Conservation (phyloP, 179 eudicot species). For the Heliamphora pulchella region DNA sequence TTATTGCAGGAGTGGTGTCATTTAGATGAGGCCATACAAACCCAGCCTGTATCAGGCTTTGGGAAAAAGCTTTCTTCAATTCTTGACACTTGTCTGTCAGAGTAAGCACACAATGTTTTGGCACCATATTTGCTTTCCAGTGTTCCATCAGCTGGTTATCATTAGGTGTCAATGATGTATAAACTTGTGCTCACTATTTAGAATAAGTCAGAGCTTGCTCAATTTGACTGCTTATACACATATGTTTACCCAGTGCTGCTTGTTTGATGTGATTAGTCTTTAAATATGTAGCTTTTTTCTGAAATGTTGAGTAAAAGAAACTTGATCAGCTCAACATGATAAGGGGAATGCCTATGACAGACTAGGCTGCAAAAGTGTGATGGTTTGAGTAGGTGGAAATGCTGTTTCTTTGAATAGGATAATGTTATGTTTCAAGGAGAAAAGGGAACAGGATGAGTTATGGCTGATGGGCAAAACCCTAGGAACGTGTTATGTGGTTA, state of each 20-base stretch:
- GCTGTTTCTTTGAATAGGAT: too few species aligned
- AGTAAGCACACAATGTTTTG: slow-evolving; percentile 29
- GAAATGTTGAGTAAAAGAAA: not conserved
- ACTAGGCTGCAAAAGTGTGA: not conserved
- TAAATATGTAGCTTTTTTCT: not conserved
- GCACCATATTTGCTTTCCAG: not conserved
- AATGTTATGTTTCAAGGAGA: not conserved
- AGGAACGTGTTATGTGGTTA: not conserved
- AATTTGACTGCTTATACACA: not conserved
- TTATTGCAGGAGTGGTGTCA: slow-evolving; percentile 56
- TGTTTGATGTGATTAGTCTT: not conserved
- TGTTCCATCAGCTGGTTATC: not conserved
- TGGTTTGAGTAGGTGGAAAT: not conserved
- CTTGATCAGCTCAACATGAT: not conserved
- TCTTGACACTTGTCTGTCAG: slow-evolving; percentile 39
- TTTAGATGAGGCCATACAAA: slow-evolving; percentile 42
- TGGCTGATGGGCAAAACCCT: not conserved
- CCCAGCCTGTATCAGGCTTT: slow-evolving; percentile 41
- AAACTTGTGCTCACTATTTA: not conserved
- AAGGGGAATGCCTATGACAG: not conserved
- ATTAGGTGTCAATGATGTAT: not conserved
- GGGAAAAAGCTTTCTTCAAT: slow-evolving; percentile 55
- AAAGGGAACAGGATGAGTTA: not conserved
- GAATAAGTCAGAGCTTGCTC: not conserved
- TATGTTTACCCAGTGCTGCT: not conserved